These are phyloP conservation scores for Boechera retrofracta DNA, from an alignment of 345 rosid genomes.

Conservation along the genomic window DNA sequence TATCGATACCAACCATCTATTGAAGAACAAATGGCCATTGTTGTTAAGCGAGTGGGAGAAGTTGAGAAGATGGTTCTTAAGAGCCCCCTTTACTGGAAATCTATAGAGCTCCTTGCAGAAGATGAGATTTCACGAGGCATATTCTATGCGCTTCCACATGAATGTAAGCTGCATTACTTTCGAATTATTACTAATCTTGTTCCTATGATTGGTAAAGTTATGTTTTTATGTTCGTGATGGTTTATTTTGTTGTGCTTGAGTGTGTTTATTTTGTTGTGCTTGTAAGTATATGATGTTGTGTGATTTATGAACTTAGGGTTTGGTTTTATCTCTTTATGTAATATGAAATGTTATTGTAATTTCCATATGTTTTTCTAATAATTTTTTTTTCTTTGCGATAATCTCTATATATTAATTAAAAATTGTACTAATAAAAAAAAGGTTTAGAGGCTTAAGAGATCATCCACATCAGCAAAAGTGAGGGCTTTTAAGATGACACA, in stretches of 20 bases:
- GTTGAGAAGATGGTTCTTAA: neutral
- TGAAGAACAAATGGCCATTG: neutral
- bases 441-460: too few relatives aligned
- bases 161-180: slow-evolving; percentile 25
- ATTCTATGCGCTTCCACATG: slow-evolving; percentile 29
- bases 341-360: neutral
- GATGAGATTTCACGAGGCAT: slow-evolving; percentile 27
- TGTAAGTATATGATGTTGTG: neutral
- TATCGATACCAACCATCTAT: neutral
- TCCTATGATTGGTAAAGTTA: slow-evolving; percentile 2
- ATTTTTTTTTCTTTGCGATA: too few relatives aligned
- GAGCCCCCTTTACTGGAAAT: slow-evolving; percentile 27
- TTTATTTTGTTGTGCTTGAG: slow-evolving; percentile 10
- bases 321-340: neutral
- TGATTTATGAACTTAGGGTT: neutral
- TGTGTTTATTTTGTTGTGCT: slow-evolving; percentile 2
- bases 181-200: neutral
- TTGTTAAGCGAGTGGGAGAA: slow-evolving; percentile 3
- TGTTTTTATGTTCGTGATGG: neutral
- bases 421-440: too few relatives aligned
- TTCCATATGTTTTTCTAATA: neutral
- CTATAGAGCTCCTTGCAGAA: slow-evolving; percentile 1
- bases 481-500: too few relatives aligned
- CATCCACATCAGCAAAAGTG: too few relatives aligned
- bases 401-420: too few relatives aligned